phyloP scores from a whole-genome alignment of 352 stramenopile genomes.

The Phytopythium mirpurense region DNA sequence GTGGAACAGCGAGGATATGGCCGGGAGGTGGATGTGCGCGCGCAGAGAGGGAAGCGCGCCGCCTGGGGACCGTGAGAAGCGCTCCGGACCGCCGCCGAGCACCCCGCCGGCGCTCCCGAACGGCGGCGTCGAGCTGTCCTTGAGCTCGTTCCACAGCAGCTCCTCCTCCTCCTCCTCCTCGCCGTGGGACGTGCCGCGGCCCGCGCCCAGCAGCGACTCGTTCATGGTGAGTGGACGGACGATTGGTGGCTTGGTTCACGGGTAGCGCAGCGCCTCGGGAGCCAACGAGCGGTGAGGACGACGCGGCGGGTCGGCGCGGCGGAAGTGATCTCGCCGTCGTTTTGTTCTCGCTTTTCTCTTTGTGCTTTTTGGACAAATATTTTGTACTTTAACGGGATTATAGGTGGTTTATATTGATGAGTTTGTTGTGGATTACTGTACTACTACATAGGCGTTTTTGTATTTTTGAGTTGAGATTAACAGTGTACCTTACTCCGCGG shows the following conservation, averaged over 20 bases:
- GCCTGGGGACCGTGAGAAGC: not conserved
- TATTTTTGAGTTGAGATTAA: no score
- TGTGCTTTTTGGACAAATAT: not conserved
- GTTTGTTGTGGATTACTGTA: not conserved
- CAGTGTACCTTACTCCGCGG: no score
- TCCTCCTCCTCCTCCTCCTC: conserved; percentile 60
- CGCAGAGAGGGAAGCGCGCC: conserved; percentile 53
- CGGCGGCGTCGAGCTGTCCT: conserved; percentile 32
- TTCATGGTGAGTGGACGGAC: conserved; percentile 42
- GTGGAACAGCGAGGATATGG: conserved; percentile 74
- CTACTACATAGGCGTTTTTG: no score
- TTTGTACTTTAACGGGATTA: conserved; percentile 6
- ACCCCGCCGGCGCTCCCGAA: conserved; percentile 16
- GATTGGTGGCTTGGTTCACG: no score
- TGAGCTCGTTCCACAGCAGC: conserved; percentile 76
- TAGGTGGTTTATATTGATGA: not conserved
- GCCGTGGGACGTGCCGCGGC: conserved; percentile 14
- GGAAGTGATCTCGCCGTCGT: not conserved
- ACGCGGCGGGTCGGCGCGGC: not conserved
- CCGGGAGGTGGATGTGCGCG: conserved; percentile 64
- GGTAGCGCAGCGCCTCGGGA: not conserved
- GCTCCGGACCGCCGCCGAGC: conserved; percentile 18
- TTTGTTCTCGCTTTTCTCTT: not conserved
- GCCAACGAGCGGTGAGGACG: not conserved
- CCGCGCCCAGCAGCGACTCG: conserved; percentile 50